A percentile compares a stretch with the other conserved stretches of the same genome.
These are phyloP conservation scores for Fusarium sp. DNA, from an alignment of 2,329 filamentous ascomycete species.

Conservation along the genomic window DNA sequence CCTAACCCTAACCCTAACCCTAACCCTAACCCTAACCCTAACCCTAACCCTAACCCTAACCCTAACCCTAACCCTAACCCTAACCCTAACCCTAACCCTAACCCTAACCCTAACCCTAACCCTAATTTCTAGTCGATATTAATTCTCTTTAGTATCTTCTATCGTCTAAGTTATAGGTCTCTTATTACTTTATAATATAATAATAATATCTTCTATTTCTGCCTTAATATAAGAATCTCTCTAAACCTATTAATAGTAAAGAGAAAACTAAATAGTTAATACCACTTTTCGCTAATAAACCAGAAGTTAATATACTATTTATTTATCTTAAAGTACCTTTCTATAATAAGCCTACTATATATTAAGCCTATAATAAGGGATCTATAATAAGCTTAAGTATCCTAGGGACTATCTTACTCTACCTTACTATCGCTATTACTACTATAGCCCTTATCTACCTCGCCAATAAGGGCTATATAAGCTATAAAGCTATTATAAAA, in stretches of 20 bases:
- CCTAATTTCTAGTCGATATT: background rate
- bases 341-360: background rate
- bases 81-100: too few species aligned
- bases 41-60: too few species aligned
- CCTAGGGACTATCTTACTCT: background rate
- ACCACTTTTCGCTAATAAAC: background rate
- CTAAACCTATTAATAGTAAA: background rate
- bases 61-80: too few species aligned
- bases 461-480: background rate
- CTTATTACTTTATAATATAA: background rate
- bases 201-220: background rate
- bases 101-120: too few species aligned
- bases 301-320: background rate
- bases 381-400: background rate
- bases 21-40: too few species aligned
- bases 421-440: background rate
- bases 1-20: too few species aligned
- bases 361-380: background rate
- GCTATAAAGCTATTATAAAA: slow-evolving; percentile 1
- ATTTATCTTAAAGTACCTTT: background rate
- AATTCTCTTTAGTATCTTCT: background rate
- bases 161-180: background rate
- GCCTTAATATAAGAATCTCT: background rate
- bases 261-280: background rate
- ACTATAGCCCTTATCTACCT: slow-evolving; percentile 15